Evolutionary conservation across 2,329 filamentous ascomycete genomes (phyloP).

Genomic region (Orbilia quercus): DNA sequence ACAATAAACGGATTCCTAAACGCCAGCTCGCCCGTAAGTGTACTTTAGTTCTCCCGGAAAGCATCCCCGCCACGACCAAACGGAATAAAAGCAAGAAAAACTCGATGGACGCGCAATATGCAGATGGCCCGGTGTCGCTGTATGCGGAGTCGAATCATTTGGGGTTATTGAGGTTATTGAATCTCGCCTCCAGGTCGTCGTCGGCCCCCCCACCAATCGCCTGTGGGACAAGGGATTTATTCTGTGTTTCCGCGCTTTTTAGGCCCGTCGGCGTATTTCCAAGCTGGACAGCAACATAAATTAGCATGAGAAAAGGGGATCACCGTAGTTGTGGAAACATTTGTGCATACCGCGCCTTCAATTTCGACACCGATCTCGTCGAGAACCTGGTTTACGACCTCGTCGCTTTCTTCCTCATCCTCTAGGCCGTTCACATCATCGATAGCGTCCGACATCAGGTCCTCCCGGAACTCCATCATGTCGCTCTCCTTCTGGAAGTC

Average conservation of each 20-base stretch:
- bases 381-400: conserved; percentile 94
- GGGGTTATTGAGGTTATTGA: conserved; percentile 88
- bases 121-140: neutral
- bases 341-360: conserved; percentile 79
- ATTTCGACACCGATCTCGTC: conserved; percentile 97
- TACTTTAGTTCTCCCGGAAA: conserved; percentile 36
- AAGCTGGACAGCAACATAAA: conserved; percentile 70
- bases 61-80: conserved; percentile 34
- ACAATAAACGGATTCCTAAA: conserved; percentile 38
- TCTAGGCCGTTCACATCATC: conserved; percentile 93
- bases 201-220: conserved; percentile 77
- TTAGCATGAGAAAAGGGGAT: neutral
- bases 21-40: conserved; percentile 50
- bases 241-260: conserved; percentile 73
- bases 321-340: neutral
- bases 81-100: conserved; percentile 5
- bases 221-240: conserved; percentile 84
- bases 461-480: conserved; percentile 98
- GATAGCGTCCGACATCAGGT: conserved; percentile 99
- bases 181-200: conserved; percentile 90
- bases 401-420: conserved; percentile 92
- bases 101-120: neutral
- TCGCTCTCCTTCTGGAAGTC: conserved; percentile 99
- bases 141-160: conserved; percentile 57
- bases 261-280: conserved; percentile 89